Base-by-base conservation (phyloP, 768 basidiomycete genomes). In the Hericium erinaceus region DNA sequence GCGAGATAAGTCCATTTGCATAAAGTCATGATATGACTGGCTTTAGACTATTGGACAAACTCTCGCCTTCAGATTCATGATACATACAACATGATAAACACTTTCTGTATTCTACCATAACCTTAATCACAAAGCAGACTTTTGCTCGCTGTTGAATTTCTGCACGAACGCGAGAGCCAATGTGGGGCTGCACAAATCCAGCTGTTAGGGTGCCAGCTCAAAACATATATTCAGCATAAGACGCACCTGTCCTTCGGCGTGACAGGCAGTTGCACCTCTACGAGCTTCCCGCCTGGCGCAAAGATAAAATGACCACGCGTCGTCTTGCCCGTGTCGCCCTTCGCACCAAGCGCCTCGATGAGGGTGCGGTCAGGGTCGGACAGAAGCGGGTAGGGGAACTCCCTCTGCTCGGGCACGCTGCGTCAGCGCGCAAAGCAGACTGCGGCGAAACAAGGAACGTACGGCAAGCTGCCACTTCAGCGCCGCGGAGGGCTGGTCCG, bases 251-350 rank as follows among this genome's bases (percentile, higher is more conserved):
- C 90, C 0, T 68, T 84, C 2, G 94, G 90, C 66, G 92, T 89
- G 52, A 95, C 93, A 1, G 92, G 91, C 15, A 91, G 73, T 66
- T 83, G 84, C 74, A 84, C 90, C 15, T 95, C 87, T 3, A 95
- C 72, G 46, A 98, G 76, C 69, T 91, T 91, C 1, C 94, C 95
- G 6, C 92, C 93, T 69, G 90, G 89, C 63, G 83, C 89, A 64
- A 98, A 95, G 64, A 98, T 82, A 70, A 95, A 97, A 70, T 95
- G 93, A 62, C 90, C 93, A 13, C 95, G 83, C 73, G 90, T 91
- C 54, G 91, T 92, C 74, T 83, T 89, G 39, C 85, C 89, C 9
- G 85, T 84, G 39, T 81, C 81, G 0, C 61, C 55, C 50, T 61
- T 59, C 13, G 91, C 91, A 15, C 94, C 95, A 26, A 98, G 78